Evolutionary conservation across 768 basidiomycete genomes (phyloP).

Genomic region (Leccinum barrowsii): DNA sequence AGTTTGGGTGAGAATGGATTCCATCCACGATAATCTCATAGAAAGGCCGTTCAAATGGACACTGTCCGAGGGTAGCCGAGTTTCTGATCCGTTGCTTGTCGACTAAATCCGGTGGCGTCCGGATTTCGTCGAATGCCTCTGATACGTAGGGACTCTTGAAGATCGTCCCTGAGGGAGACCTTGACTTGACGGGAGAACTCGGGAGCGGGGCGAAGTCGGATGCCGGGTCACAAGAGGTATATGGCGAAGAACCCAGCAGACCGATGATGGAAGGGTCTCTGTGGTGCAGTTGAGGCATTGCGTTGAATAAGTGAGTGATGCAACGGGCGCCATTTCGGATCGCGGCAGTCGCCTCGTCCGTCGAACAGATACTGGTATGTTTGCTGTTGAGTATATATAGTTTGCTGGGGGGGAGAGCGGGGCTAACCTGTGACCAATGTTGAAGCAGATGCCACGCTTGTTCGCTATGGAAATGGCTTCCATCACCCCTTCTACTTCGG

Average conservation of each 20-base stretch:
- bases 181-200: constrained; percentile 12
- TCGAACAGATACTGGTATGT: constrained; percentile 60
- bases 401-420: neutral
- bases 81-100: constrained; percentile 19
- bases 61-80: constrained; percentile 41
- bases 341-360: constrained; percentile 68
- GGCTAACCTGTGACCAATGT: constrained; percentile 83
- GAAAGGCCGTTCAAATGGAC: constrained; percentile 64
- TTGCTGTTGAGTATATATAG: neutral
- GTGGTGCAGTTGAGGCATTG: constrained; percentile 88
- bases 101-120: constrained; percentile 56
- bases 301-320: constrained; percentile 92
- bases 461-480: constrained; percentile 56
- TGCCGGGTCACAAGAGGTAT: constrained; percentile 43
- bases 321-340: constrained; percentile 73
- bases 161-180: constrained; percentile 4
- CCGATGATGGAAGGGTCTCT: constrained; percentile 91
- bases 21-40: constrained; percentile 92
- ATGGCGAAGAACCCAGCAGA: constrained; percentile 73
- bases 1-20: constrained; percentile 87
- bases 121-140: constrained; percentile 60
- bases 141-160: constrained; percentile 35
- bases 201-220: constrained; percentile 27
- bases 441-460: constrained; percentile 68
- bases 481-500: constrained; percentile 83